These are phyloP conservation scores for Colletotrichum magnum DNA, from an alignment of 2,329 filamentous ascomycete species.

Conservation along the genomic window DNA sequence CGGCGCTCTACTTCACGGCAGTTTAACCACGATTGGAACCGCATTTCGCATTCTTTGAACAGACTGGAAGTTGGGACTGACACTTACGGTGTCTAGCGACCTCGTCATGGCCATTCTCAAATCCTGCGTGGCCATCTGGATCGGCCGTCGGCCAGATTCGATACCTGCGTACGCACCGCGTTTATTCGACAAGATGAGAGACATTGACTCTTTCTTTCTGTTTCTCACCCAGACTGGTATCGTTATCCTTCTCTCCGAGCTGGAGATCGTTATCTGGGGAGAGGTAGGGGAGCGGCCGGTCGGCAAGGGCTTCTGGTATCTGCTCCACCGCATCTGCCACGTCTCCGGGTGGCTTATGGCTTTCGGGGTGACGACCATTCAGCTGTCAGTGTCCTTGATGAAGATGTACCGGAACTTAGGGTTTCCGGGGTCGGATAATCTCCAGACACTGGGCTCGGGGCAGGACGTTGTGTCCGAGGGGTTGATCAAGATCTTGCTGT, in stretches of 20 bases:
- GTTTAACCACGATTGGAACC: too few species aligned
- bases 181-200: not conserved
- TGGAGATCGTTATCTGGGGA: not conserved
- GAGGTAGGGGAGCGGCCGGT: not conserved
- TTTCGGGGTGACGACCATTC: not conserved
- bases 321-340: not conserved
- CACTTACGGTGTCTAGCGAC: not conserved
- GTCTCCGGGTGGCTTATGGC: slow-evolving; percentile 2
- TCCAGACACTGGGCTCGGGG: not conserved
- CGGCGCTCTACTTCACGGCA: too few species aligned
- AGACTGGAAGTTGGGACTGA: not conserved
- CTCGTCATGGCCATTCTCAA: not conserved
- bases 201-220: not conserved
- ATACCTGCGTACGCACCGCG: too few species aligned
- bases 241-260: not conserved
- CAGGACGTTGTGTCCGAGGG: not conserved
- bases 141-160: not conserved
- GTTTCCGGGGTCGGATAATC: not conserved
- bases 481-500: not conserved
- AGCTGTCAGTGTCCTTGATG: not conserved
- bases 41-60: too few species aligned
- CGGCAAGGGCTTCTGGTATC: not conserved
- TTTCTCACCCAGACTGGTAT: not conserved
- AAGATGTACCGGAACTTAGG: not conserved
- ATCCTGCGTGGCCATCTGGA: not conserved